phyloP scores from a whole-genome alignment of 1,284 basidiomycete genomes.

The Chalciporus sp. region DNA sequence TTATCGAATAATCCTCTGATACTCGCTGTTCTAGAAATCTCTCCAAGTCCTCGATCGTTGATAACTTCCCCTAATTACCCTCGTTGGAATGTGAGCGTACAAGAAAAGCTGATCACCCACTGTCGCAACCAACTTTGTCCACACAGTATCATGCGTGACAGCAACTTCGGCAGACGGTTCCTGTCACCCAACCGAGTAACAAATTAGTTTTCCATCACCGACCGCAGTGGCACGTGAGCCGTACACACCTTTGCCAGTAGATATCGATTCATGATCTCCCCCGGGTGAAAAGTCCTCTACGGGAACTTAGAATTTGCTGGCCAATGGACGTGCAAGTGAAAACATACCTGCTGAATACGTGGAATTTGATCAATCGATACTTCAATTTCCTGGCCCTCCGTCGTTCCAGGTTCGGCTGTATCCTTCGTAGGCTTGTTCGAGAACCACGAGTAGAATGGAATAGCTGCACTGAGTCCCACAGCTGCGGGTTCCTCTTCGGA shows the following conservation, averaged over 20 bases:
- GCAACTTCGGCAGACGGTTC: not conserved
- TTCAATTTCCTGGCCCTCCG: not conserved
- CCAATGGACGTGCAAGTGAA: not conserved
- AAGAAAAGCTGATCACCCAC: not conserved
- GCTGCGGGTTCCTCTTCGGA: not conserved
- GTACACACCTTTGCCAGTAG: not conserved
- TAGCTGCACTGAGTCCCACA: not conserved
- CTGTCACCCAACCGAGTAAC: not conserved
- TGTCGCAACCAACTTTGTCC: not conserved
- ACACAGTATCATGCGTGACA: constrained; percentile 2
- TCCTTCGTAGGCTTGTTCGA: too few relatives aligned
- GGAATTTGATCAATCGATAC: too few relatives aligned
- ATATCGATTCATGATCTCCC: constrained; percentile 6
- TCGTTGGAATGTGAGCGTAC: not conserved
- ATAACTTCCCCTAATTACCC: not conserved
- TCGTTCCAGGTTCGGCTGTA: not conserved
- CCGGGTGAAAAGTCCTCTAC: not conserved
- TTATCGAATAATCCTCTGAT: not conserved
- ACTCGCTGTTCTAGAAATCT: not conserved
- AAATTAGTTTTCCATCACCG: too few relatives aligned
- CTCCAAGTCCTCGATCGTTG: not conserved
- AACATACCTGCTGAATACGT: not conserved
- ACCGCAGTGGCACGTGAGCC: not conserved
- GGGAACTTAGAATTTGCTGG: not conserved
- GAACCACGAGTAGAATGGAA: not conserved